phyloP scores from a whole-genome alignment of 352 stramenopile species.

The Phytopythium oedochilum region DNA sequence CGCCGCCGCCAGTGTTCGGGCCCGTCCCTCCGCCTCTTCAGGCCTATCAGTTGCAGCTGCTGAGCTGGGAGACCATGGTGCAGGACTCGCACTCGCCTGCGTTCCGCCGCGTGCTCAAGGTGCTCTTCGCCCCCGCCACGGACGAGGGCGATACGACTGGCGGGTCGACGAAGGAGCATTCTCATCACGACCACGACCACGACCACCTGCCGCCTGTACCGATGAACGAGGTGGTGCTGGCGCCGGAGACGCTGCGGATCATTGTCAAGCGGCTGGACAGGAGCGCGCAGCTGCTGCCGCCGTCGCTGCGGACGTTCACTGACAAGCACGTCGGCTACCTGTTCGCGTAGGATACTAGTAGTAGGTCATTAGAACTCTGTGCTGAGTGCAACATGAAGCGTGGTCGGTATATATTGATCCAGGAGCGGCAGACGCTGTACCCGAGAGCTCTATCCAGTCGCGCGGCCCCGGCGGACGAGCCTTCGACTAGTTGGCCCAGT shows the following conservation, averaged over 20 bases:
- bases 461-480: background rate
- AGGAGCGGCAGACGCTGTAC: slow-evolving; percentile 7
- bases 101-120: slow-evolving; percentile 65
- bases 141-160: background rate
- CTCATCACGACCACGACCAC: background rate
- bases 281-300: slow-evolving; percentile 44
- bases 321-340: slow-evolving; percentile 56
- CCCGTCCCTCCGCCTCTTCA: background rate
- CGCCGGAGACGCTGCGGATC: slow-evolving; percentile 20
- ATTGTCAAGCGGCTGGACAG: slow-evolving; percentile 30
- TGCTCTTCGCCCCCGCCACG: slow-evolving; percentile 30
- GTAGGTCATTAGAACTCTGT: too few species aligned
- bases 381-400: background rate
- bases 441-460: background rate
- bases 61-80: slow-evolving; percentile 74
- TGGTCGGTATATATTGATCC: background rate
- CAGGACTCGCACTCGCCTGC: slow-evolving; percentile 13
- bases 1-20: background rate
- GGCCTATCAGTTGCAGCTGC: slow-evolving; percentile 40
- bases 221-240: slow-evolving; percentile 28
- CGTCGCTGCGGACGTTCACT: slow-evolving; percentile 50
- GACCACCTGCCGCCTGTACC: slow-evolving; percentile 12
- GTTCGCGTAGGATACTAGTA: slow-evolving; percentile 25
- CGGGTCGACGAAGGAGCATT: too few species aligned
- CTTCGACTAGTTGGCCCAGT: slow-evolving; percentile 81